Base-by-base conservation (phyloP, 2,329 filamentous ascomycete species). In the Xylariaceae sp. region DNA sequence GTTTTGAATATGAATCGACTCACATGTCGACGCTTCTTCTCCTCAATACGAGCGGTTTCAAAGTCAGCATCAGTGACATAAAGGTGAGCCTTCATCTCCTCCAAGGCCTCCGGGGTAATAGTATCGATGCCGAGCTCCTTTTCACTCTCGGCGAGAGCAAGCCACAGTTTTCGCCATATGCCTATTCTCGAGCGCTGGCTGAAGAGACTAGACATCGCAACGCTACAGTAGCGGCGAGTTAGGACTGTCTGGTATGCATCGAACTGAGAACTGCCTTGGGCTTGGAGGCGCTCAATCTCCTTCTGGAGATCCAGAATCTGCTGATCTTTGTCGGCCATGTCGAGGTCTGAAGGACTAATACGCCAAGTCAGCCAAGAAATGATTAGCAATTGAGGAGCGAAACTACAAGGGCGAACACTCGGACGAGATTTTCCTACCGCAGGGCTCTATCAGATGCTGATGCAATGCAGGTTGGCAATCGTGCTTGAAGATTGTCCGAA, bases 131-230 rank as follows among this genome's bases (percentile, higher is more conserved):
- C 90, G 2, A 95, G 80, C 71, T 91, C 87, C 70, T 85, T 85
- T 76, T 96, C 87, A 7, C 81, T 78, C 76, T 95, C 86, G 29
- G 91, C 91, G 8, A 96, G 86, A 73, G 80, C 85, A 44, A 92
- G 76, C 91, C 91, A 96, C 19, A 96, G 82, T 69, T 88, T 80
- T 60, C 91, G 84, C 40, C 90, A 81, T 53, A 84, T 90, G 42
- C 83, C 85, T 70, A 85, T 84, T 32, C 90, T 80, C 51, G 83
- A 86, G 43, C 89, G 83, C 56, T 86, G 83, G 63, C 85, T 86
- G 77, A 96, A 96, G 58, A 96, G 82, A 61, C 80, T 79, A 65
- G 85, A 80, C 87, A 94, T 91, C 73, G 88, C 87, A 60, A 71
- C 69, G 72, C 80, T 87, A 72, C 84, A 85, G 76, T 94, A 94